phyloP scores from a whole-genome alignment of 495 filamentous ascomycete species.

The Pseudoneurospora amorphoporcata region DNA sequence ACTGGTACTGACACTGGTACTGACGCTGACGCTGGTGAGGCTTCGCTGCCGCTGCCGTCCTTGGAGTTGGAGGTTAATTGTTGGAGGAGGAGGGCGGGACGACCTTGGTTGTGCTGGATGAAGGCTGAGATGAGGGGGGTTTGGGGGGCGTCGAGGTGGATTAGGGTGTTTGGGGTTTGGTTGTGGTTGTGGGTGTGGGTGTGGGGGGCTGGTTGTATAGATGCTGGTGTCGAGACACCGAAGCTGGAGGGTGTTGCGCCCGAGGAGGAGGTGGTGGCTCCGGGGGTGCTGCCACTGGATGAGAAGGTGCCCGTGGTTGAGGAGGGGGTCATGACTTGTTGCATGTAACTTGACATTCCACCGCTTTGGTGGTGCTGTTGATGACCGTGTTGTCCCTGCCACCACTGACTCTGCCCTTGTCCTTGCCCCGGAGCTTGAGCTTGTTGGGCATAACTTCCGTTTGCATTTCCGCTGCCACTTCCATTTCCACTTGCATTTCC shows the following conservation, averaged over 20 bases:
- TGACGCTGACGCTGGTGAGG: too few relatives aligned
- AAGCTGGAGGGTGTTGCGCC: background rate
- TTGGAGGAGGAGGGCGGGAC: too few relatives aligned
- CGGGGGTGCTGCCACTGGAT: background rate
- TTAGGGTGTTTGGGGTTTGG: background rate
- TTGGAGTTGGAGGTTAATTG: too few relatives aligned
- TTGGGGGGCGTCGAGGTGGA: background rate
- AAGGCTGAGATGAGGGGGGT: background rate
- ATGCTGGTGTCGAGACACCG: background rate
- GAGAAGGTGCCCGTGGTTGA: too few relatives aligned
- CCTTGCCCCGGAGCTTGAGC: too few relatives aligned
- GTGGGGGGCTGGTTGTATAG: too few relatives aligned
- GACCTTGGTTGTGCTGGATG: background rate
- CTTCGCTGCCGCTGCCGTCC: too few relatives aligned
- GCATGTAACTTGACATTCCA: background rate
- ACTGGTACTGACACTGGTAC: too few relatives aligned
- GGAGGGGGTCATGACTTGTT: background rate
- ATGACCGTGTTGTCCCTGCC: background rate
- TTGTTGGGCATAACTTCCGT: too few relatives aligned
- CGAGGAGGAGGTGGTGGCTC: background rate
- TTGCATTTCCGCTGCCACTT: too few relatives aligned
- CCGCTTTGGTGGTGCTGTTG: background rate
- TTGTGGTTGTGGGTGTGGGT: background rate
- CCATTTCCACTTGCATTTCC: background rate
- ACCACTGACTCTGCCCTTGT: too few relatives aligned